Evolutionary conservation across 306 rosid genomes (phyloP).

Genomic region (Sindora glabra): DNA sequence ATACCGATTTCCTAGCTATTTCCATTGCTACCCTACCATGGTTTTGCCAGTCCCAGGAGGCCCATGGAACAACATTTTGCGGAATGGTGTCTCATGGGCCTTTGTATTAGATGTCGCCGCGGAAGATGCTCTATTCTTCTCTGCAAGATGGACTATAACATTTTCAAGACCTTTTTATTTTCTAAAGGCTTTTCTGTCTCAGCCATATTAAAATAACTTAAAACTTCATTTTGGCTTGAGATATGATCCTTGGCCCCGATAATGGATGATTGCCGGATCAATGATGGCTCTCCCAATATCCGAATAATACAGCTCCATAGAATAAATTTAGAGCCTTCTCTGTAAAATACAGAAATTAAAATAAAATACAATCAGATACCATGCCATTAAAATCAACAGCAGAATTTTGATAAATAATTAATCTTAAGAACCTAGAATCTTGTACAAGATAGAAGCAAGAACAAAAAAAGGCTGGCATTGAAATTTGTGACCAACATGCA

Average conservation of each 20-base stretch:
- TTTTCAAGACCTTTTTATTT: slow-evolving; percentile 59
- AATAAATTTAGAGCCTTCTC: slow-evolving; percentile 95
- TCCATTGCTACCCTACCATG: slow-evolving; percentile 98
- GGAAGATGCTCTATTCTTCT: slow-evolving; percentile 91
- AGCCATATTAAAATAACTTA: slow-evolving; percentile 35
- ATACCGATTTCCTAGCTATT: slow-evolving; percentile 91
- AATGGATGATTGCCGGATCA: slow-evolving; percentile 92
- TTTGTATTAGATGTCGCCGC: slow-evolving; percentile 92
- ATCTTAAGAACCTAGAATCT: background rate
- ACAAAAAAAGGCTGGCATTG: background rate
- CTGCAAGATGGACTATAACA: slow-evolving; percentile 77
- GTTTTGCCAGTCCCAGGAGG: slow-evolving; percentile 99
- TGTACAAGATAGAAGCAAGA: too few species aligned
- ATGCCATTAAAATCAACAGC: background rate
- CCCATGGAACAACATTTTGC: slow-evolving; percentile 93
- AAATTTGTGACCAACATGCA: too few species aligned
- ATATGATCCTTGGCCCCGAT: slow-evolving; percentile 72
- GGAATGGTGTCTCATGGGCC: slow-evolving; percentile 91
- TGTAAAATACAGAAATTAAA: slow-evolving; percentile 26
- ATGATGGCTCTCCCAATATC: slow-evolving; percentile 94
- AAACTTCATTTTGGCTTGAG: slow-evolving; percentile 56
- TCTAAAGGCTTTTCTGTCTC: slow-evolving; percentile 34
- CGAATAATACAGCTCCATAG: slow-evolving; percentile 95
- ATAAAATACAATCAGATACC: slow-evolving; percentile 17
- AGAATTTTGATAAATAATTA: background rate